Base-by-base conservation (phyloP, 345 rosid genomes). In the Raphanus raphanistrum region DNA sequence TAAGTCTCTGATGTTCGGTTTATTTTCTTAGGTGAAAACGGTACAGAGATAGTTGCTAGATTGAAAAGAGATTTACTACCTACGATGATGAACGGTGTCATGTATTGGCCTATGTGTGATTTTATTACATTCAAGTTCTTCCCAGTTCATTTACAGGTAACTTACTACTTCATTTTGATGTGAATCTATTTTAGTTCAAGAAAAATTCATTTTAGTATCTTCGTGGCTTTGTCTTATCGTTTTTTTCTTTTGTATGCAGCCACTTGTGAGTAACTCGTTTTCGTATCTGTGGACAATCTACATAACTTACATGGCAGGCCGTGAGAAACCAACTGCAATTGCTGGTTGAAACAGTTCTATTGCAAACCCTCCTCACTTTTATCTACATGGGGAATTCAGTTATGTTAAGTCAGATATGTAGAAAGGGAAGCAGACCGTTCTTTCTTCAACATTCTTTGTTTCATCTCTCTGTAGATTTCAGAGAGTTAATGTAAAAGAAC, bases 51-150 rank as follows among this genome's bases (percentile, higher is more conserved):
- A 72, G 64, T 87, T 76, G 90, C 94, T 61, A 87, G 97, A 63
- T 81, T 95, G 75, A 90, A 87, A 80, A 85, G 98, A 38, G 98
- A 92, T 84, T 43, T 91, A 73, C 70, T 92, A 35, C 97, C 98
- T 6, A 90, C 99, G 21, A 36, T 92, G 88, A 17, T 88, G 6
- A 88, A 77, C 16, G 98, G 96, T 29, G 77, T 85, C 45, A 85
- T 92, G 92, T 95, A 95, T 84, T 92, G 99, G 99, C 97, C 98
- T 12, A 0, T 87, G 15, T 92, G 99, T 72, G 99, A 95, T 85
- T 95, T 95, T 58, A 85, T 92, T 84, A 92, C 97, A 6, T 92
- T 88, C 80, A 91, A 72, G 80, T 95, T 92, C 86, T 76, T 71
- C 59, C 99, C 98, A 5, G 92, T 95, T 69, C 91, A 86, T 71